Conservation (phyloP, 345 rosid genomes). For the Aurinia saxatilis region DNA sequence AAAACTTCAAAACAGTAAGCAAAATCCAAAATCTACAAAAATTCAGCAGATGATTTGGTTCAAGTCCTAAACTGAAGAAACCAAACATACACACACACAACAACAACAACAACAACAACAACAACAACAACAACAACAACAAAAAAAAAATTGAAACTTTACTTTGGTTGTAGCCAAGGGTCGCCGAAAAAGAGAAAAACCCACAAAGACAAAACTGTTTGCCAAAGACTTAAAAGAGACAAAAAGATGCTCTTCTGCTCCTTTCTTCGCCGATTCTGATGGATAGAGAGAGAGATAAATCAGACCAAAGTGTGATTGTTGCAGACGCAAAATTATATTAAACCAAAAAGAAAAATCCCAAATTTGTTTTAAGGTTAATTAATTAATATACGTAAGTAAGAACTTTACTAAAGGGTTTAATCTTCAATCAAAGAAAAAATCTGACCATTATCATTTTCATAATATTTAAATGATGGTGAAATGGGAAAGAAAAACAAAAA, state of each 20-base stretch:
- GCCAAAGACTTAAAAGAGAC: conserved; percentile 1
- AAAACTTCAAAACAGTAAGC: conserved; percentile 3
- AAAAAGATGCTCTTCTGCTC: conserved; percentile 8
- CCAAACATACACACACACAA: too few relatives aligned
- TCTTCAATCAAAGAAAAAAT: not conserved
- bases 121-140: too few relatives aligned
- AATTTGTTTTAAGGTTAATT: not conserved
- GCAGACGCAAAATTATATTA: not conserved
- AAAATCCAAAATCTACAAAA: conserved; percentile 24
- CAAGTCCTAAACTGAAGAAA: conserved; percentile 2
- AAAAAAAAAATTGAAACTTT: conserved; percentile 20
- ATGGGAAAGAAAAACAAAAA: too few relatives aligned
- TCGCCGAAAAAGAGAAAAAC: conserved; percentile 17
- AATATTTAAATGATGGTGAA: too few relatives aligned
- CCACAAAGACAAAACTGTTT: conserved; percentile 4
- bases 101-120: too few relatives aligned
- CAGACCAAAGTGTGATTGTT: conserved; percentile 15
- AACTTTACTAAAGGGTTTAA: not conserved
- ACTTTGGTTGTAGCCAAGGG: conserved; percentile 24
- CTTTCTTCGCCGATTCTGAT: conserved; percentile 20
- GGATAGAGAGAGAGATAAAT: conserved; percentile 11
- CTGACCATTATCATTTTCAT: too few relatives aligned
- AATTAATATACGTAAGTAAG: not conserved
- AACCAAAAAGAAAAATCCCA: not conserved
- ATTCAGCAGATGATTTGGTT: conserved; percentile 4